These are phyloP conservation scores for Fusarium chaquense DNA, from an alignment of 2,329 filamentous ascomycete genomes.

Conservation along the genomic window DNA sequence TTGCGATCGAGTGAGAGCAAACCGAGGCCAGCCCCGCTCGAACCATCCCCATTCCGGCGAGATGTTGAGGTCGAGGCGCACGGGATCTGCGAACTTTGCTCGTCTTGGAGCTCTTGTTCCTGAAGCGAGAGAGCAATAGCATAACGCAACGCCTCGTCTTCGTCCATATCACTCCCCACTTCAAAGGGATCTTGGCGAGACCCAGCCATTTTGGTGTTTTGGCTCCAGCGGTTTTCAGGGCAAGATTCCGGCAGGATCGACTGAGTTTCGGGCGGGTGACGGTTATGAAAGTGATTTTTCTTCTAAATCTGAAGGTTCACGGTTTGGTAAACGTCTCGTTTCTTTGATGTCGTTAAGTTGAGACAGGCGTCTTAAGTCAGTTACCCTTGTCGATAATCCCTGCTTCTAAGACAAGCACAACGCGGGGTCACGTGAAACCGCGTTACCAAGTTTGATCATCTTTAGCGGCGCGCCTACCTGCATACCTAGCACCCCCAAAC, in stretches of 20 bases:
- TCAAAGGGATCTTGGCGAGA: slow-evolving; percentile 41
- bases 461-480: background rate
- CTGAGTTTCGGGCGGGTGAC: slow-evolving; percentile 41
- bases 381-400: slow-evolving; percentile 40
- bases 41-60: slow-evolving; percentile 36
- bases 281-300: slow-evolving; percentile 37
- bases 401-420: slow-evolving; percentile 12
- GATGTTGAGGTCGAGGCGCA: slow-evolving; percentile 26
- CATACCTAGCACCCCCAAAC: background rate
- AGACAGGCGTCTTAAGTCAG: slow-evolving; percentile 10
- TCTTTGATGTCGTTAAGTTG: slow-evolving; percentile 24
- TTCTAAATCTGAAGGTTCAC: slow-evolving; percentile 24
- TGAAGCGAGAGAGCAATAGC: slow-evolving; percentile 71
- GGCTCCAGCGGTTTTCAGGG: slow-evolving; percentile 19
- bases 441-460: slow-evolving; percentile 8
- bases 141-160: slow-evolving; percentile 70
- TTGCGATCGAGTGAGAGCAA: slow-evolving; percentile 76
- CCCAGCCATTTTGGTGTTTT: slow-evolving; percentile 37
- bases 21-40: slow-evolving; percentile 48
- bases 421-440: slow-evolving; percentile 49
- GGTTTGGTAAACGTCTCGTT: slow-evolving; percentile 21
- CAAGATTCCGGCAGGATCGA: slow-evolving; percentile 20
- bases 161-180: slow-evolving; percentile 56
- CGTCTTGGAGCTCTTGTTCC: slow-evolving; percentile 40
- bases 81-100: slow-evolving; percentile 39